Percentiles rank a stretch among this genome's conserved stretches.
These are phyloP conservation scores for Erigeron philadelphicus DNA, from an alignment of 140 eudicot genomes.

Conservation along the genomic window DNA sequence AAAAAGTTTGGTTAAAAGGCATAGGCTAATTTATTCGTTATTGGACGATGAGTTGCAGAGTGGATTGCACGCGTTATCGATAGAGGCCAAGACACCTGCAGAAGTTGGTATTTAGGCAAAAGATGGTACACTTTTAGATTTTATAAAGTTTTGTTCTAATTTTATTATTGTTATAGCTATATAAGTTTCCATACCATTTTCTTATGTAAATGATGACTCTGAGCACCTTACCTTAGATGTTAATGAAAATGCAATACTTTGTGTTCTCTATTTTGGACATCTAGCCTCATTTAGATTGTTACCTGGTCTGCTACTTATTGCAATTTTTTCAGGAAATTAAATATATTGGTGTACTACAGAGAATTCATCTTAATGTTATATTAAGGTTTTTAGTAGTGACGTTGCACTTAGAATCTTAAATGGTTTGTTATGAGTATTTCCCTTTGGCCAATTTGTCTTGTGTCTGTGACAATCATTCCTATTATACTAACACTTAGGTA, in stretches of 20 bases:
- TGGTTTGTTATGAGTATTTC: neutral
- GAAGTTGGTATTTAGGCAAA: constrained; percentile 40
- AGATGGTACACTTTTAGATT: constrained; percentile 25
- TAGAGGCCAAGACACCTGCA: constrained; percentile 79
- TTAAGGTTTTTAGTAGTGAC: neutral
- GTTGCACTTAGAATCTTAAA: neutral
- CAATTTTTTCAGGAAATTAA: too few species aligned
- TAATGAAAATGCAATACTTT: too few species aligned
- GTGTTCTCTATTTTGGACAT: too few species aligned
- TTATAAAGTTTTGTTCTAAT: neutral
- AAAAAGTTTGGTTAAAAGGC: constrained; percentile 91
- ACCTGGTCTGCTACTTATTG: too few species aligned
- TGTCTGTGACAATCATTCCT: too few species aligned
- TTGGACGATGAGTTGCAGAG: constrained; percentile 75
- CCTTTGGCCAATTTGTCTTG: neutral
- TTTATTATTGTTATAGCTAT: constrained; percentile 18
- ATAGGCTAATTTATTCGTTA: constrained; percentile 64
- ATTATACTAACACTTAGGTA: too few species aligned
- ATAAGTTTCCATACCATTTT: constrained; percentile 2
- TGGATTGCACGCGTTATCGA: constrained; percentile 86
- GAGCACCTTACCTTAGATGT: too few species aligned
- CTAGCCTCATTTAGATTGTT: too few species aligned
- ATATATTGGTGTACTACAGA: too few species aligned
- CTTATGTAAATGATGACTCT: too few species aligned
- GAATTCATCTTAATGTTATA: too few species aligned